A percentile compares a stretch with the other conserved stretches of the same genome.
Evolutionary conservation across 139 green algal species (phyloP).

Genomic region (Tetraselmis striata): DNA sequence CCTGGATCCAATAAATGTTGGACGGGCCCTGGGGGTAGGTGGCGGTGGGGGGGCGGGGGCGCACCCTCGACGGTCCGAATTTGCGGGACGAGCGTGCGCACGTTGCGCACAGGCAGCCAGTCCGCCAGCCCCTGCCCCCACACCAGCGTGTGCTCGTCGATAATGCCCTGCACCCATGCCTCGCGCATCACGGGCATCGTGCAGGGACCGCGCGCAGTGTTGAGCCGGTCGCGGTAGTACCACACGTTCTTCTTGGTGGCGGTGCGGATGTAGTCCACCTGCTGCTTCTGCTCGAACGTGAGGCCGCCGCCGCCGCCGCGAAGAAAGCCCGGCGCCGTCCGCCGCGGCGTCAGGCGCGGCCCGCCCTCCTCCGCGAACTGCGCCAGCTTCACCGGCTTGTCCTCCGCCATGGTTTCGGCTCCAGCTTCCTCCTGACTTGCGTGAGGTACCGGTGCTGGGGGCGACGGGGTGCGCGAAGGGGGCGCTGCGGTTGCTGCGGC

Average conservation of each 20-base stretch:
- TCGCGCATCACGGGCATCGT: conserved; percentile 72
- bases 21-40: no score
- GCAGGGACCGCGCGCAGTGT: conserved; percentile 72
- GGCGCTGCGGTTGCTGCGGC: no score
- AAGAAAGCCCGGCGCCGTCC: background rate
- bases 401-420: background rate
- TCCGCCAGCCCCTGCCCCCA: conserved; percentile 85
- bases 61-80: conserved; percentile 80
- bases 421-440: no score
- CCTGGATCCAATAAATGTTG: no score
- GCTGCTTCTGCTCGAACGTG: conserved; percentile 49
- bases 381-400: background rate
- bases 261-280: conserved; percentile 75
- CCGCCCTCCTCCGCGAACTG: background rate
- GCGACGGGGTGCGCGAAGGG: no score
- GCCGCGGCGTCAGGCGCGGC: background rate
- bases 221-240: conserved; percentile 72
- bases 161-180: conserved; percentile 73
- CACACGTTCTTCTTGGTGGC: conserved; percentile 79
- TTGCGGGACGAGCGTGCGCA: conserved; percentile 79
- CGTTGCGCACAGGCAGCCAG: conserved; percentile 81
- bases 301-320: conserved; percentile 12
- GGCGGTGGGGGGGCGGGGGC: no score
- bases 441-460: no score
- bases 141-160: conserved; percentile 89